Evolutionary conservation across 805 yeast species (phyloP).

Genomic region (Candida odintsovae): DNA sequence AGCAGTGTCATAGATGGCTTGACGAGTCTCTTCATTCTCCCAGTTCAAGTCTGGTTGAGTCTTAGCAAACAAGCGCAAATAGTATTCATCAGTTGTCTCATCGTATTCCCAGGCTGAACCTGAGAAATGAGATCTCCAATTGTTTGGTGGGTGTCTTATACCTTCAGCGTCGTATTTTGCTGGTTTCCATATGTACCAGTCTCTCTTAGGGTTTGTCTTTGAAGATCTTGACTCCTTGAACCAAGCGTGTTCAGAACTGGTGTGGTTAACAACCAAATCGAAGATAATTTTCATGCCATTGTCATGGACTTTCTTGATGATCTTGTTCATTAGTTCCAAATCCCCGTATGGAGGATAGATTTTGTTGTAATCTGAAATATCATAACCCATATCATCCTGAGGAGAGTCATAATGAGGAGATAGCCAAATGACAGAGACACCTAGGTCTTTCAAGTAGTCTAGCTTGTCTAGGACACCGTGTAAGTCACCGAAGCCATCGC

Average conservation of each 20-base stretch:
- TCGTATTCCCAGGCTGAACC: slow-evolving; percentile 57
- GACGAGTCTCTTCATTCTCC: slow-evolving; percentile 37
- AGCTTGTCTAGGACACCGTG: slow-evolving; percentile 46
- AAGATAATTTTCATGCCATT: slow-evolving; percentile 47
- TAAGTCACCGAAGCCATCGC: slow-evolving; percentile 55
- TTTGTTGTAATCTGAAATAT: slow-evolving; percentile 47
- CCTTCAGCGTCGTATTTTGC: slow-evolving; percentile 45
- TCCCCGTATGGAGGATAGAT: slow-evolving; percentile 50
- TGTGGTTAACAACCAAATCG: slow-evolving; percentile 56
- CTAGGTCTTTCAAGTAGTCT: slow-evolving; percentile 45
- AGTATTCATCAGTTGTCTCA: slow-evolving; percentile 48
- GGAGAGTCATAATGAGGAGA: slow-evolving; percentile 56
- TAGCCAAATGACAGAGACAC: slow-evolving; percentile 49
- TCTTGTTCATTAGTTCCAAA: slow-evolving; percentile 43
- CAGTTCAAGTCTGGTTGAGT: slow-evolving; percentile 59
- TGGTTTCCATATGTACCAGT: slow-evolving; percentile 56
- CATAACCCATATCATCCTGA: slow-evolving; percentile 60
- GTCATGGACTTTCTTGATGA: slow-evolving; percentile 41
- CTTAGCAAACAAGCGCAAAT: slow-evolving; percentile 45
- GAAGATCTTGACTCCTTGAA: slow-evolving; percentile 50
- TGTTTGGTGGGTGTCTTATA: slow-evolving; percentile 48
- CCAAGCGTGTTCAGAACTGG: slow-evolving; percentile 52
- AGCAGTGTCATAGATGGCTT: slow-evolving; percentile 38
- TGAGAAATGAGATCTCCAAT: slow-evolving; percentile 48
- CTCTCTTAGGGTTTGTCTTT: slow-evolving; percentile 47